Base-by-base conservation (phyloP, 2,329 filamentous ascomycete genomes). In the Chaetomiaceae sp. region DNA sequence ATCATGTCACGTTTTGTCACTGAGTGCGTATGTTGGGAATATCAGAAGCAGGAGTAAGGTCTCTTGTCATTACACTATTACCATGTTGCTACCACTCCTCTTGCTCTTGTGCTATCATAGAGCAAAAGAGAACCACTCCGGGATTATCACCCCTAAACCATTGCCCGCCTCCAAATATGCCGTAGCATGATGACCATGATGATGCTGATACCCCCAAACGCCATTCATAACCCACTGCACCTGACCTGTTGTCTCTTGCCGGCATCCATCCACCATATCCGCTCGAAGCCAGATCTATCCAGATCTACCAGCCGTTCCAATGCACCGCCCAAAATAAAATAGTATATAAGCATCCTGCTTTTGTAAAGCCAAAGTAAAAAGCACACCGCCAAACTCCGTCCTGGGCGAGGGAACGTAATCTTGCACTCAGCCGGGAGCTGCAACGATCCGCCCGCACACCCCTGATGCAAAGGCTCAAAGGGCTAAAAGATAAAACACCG, bases 21-120 rank as follows among this genome's bases (percentile, higher is more conserved):
- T 30, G 5, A 27, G 5, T 27, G 25, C 9, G 5, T 9, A 27
- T 5, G 9, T 5, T 5, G 9, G 9, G 9, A 27, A 27, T 5
- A 27, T n/a, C 20, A 40, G 21, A n/a, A 5, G 21, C 11, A 13
- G 6, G 14, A 25, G 11, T 33, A 33, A 27, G 34, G 25, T 48
- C 30, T 48, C 23, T 38, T 25, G 27, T 41, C 46, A 48, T 48
- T 48, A 48, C 2, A 32, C 46, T 41, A 48, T 48, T 48, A 48
- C 16, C 23, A 36, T 33, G 30, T 32, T 11, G 10, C 32, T 16
- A n/a, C 20, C 32, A 11, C 33, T 44, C 30, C 27, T 18, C 6
- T 38, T 2, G 8, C 37, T 25, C 25, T 5, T 14, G 10, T 27
- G 20, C 20, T 18, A n/a, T 37, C 44, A 25, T 38, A 29, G 14